These are phyloP conservation scores for Monilinia fructigena DNA, from an alignment of 2,329 filamentous ascomycete species.

Conservation along the genomic window DNA sequence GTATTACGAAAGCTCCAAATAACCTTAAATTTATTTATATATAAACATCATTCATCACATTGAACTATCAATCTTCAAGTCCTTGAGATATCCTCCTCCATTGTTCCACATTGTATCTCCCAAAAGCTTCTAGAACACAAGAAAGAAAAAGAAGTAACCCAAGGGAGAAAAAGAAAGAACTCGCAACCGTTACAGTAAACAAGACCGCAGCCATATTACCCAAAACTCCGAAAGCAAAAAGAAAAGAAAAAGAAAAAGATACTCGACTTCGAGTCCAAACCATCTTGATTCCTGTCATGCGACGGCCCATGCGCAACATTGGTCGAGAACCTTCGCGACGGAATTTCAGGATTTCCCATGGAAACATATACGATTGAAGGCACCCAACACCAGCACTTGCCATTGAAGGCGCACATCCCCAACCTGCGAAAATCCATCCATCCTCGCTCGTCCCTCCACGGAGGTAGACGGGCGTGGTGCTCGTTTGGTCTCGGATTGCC, in stretches of 20 bases:
- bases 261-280: conserved; percentile 26
- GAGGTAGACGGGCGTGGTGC: conserved; percentile 39
- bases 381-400: neutral
- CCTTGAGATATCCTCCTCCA: neutral
- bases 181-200: neutral
- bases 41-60: neutral
- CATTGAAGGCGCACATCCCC: neutral
- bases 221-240: neutral
- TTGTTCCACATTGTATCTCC: conserved; percentile 4
- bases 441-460: conserved; percentile 41
- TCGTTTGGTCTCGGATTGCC: no score
- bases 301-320: conserved; percentile 29
- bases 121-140: conserved; percentile 9
- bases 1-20: neutral
- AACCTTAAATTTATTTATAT: neutral
- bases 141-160: neutral
- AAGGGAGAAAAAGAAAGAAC: neutral
- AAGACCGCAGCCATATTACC: neutral
- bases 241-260: neutral
- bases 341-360: conserved; percentile 26
- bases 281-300: conserved; percentile 30
- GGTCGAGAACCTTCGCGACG: conserved; percentile 11
- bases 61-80: conserved; percentile 17
- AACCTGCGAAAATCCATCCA: conserved; percentile 26
- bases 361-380: conserved; percentile 30